These are phyloP conservation scores for Zelonia costaricensis DNA, from an alignment of 208 protist genomes.

Conservation along the genomic window DNA sequence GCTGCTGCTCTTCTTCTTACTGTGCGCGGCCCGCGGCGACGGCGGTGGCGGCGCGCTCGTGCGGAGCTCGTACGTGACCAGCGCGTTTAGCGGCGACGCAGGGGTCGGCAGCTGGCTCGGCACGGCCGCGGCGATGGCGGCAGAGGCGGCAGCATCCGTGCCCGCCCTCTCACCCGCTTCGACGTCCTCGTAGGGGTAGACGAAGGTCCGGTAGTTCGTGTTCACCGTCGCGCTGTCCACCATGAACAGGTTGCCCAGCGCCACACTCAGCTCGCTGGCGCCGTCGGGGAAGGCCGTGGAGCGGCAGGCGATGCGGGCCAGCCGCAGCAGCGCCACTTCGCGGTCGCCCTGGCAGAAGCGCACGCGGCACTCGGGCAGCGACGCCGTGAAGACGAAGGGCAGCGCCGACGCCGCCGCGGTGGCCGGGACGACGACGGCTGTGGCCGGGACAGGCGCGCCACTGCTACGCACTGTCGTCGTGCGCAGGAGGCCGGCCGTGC, in stretches of 20 bases:
- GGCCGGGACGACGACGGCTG: not conserved
- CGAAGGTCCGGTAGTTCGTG: slow-evolving; percentile 50
- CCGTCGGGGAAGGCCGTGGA: slow-evolving; percentile 39
- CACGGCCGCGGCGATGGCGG: not conserved
- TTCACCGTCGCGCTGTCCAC: slow-evolving; percentile 36
- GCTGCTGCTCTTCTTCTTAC: not conserved
- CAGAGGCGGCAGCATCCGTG: not conserved
- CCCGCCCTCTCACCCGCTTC: slow-evolving; percentile 13
- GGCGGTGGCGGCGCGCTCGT: not conserved
- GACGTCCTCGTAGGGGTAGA: slow-evolving; percentile 40
- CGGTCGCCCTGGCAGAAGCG: slow-evolving; percentile 43
- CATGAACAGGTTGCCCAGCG: slow-evolving; percentile 56
- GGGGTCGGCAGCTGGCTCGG: not conserved
- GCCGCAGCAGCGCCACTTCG: slow-evolving; percentile 43
- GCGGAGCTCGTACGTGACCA: slow-evolving; percentile 25
- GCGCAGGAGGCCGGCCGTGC: not conserved
- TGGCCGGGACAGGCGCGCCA: not conserved
- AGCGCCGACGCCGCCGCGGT: not conserved
- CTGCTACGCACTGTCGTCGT: not conserved
- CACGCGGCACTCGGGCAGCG: slow-evolving; percentile 29
- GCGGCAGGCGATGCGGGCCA: slow-evolving; percentile 28
- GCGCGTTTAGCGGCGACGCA: not conserved
- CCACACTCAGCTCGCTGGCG: slow-evolving; percentile 32
- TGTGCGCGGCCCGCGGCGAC: not conserved
- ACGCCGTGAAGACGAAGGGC: slow-evolving; percentile 18